Percentiles rank a stretch among this genome's conserved stretches.
Evolutionary conservation across 805 yeast species (phyloP).

Genomic region (Barnettozyma californica): DNA sequence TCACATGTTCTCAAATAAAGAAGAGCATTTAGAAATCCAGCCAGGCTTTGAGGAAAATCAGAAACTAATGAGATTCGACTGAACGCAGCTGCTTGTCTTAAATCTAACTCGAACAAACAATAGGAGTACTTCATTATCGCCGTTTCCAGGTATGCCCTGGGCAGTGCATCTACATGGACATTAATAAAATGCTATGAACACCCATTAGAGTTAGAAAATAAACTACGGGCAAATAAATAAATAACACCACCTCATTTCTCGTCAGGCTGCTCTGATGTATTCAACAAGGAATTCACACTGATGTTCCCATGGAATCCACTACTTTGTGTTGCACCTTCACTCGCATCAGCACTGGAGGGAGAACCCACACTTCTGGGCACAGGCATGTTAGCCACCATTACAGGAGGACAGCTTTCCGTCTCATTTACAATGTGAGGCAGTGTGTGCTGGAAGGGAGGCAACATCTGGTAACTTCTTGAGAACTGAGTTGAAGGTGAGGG

Average conservation of each 20-base stretch:
- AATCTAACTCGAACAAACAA: too few species aligned
- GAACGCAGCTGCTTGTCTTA: too few species aligned
- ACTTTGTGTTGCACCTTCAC: not conserved
- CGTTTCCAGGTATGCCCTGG: too few species aligned
- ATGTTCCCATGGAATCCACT: conserved; percentile 9
- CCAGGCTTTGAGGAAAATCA: too few species aligned
- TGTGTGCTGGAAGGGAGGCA: conserved; percentile 11
- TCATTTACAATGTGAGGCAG: conserved; percentile 1
- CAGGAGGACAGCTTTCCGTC: not conserved
- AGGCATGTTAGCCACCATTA: not conserved
- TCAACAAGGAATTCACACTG: conserved; percentile 19
- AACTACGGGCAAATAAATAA: not conserved
- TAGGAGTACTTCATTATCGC: too few species aligned
- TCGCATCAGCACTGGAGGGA: not conserved
- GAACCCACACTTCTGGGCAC: not conserved
- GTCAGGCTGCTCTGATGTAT: conserved; percentile 4
- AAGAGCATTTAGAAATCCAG: too few species aligned
- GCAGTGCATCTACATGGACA: too few species aligned
- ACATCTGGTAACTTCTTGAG: conserved; percentile 7
- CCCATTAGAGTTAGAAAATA: too few species aligned
- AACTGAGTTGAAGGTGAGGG: conserved; percentile 11
- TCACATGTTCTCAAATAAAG: too few species aligned
- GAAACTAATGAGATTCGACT: too few species aligned
- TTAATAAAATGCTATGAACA: too few species aligned
- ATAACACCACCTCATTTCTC: not conserved